Conservation (phyloP, 1,139 yeast genomes). For the Scheffersomyces illinoinensis region DNA sequence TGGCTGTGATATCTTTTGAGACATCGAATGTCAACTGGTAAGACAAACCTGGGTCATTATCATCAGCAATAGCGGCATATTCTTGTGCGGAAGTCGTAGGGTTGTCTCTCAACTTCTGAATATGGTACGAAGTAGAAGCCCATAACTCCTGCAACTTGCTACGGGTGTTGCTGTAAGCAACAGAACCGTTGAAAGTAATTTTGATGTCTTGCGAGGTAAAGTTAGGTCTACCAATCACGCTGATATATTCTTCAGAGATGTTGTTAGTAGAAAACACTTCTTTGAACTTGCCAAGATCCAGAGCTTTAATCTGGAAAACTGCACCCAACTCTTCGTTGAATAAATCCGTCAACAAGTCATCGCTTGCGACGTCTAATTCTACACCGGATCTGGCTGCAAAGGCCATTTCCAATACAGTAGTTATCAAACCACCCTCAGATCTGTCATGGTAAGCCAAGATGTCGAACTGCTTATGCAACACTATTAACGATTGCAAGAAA, state of each 20-base stretch:
- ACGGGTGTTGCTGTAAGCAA: conserved; percentile 58
- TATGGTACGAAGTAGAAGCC: conserved; percentile 85
- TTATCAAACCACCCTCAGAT: conserved; percentile 94
- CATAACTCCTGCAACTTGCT: conserved; percentile 77
- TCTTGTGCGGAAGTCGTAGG: conserved; percentile 91
- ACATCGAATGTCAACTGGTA: conserved; percentile 71
- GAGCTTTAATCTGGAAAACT: conserved; percentile 78
- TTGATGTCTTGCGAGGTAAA: conserved; percentile 54
- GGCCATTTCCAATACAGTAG: conserved; percentile 91
- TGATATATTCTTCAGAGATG: conserved; percentile 52
- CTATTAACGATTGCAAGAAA: conserved; percentile 68
- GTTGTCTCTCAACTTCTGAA: conserved; percentile 92
- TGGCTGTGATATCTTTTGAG: conserved; percentile 1
- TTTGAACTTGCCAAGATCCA: conserved; percentile 56
- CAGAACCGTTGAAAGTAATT: conserved; percentile 47
- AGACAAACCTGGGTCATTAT: conserved; percentile 85
- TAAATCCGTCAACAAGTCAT: conserved; percentile 47
- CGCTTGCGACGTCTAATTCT: conserved; percentile 36
- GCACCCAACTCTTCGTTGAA: conserved; percentile 97
- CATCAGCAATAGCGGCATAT: conserved; percentile 69
- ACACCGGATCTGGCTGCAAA: conserved; percentile 91
- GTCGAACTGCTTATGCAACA: conserved; percentile 64
- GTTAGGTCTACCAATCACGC: conserved; percentile 66
- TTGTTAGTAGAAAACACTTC: conserved; percentile 57
- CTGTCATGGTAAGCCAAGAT: conserved; percentile 94